Conservation (phyloP, 352 stramenopile species). For the Phytopythium vexans region DNA sequence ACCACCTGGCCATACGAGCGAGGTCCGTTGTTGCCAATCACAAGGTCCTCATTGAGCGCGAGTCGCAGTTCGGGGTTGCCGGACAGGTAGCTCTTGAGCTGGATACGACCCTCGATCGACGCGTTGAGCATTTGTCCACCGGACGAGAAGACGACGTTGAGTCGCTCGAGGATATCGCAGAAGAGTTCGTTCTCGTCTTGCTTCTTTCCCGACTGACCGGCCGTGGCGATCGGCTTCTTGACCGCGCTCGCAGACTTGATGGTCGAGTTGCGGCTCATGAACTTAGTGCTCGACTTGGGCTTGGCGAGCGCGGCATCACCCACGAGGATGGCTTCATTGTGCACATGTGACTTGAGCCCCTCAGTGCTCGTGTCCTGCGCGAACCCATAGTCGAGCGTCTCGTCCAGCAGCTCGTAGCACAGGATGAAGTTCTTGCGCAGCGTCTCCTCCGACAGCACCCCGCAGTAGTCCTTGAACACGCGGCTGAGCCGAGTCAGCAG, state of each 20-base stretch:
- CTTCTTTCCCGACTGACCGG: conserved; percentile 70
- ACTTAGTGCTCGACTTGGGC: conserved; percentile 91
- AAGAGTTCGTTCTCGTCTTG: conserved; percentile 98
- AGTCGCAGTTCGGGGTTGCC: conserved; percentile 96
- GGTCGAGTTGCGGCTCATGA: conserved; percentile 70
- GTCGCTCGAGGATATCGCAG: conserved; percentile 98
- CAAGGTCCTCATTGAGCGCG: conserved; percentile 96
- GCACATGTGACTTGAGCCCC: conserved; percentile 96
- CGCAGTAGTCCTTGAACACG: conserved; percentile 99
- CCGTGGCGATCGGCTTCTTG: conserved; percentile 83
- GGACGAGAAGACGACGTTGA: conserved; percentile 97
- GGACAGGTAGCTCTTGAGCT: conserved; percentile 99
- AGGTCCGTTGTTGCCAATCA: conserved; percentile 88
- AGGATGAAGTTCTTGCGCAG: conserved; percentile 99
- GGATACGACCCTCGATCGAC: conserved; percentile 96
- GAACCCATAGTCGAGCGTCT: conserved; percentile 99
- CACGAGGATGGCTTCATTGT: conserved; percentile 97
- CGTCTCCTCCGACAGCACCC: conserved; percentile 97
- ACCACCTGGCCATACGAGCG: conserved; percentile 90
- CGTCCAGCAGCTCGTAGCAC: conserved; percentile 99
- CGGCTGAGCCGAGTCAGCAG: conserved; percentile 92
- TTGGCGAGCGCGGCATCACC: conserved; percentile 77
- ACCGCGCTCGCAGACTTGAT: conserved; percentile 85
- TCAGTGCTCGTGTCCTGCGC: conserved; percentile 97
- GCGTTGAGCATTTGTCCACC: conserved; percentile 97